Evolutionary conservation across 805 yeast species (phyloP).

Genomic region (Saturnispora galanensis): DNA sequence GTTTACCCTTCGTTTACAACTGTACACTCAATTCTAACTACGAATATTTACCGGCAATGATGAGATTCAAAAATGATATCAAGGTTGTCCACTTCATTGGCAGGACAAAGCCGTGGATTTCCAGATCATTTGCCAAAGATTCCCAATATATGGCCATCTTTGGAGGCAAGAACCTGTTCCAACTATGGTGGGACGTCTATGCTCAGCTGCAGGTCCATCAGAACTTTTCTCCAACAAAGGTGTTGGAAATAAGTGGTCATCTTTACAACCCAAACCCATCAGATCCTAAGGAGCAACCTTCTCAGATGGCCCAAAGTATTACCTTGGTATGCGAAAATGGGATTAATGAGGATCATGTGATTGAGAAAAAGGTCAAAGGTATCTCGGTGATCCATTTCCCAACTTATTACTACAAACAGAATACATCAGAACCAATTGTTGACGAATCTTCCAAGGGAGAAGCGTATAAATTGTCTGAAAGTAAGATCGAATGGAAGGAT

Average conservation of each 20-base stretch:
- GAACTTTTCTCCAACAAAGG: slow-evolving; percentile 9
- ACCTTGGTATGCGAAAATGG: not conserved
- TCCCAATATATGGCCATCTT: slow-evolving; percentile 12
- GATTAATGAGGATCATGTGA: not conserved
- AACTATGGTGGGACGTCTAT: slow-evolving; percentile 25
- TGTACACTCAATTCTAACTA: slow-evolving; percentile 47
- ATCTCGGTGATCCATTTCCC: slow-evolving; percentile 15
- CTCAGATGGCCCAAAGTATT: not conserved
- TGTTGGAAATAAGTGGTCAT: slow-evolving; percentile 17
- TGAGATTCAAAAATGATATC: slow-evolving; percentile 25
- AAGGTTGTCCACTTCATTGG: slow-evolving; percentile 65
- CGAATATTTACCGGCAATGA: slow-evolving; percentile 28
- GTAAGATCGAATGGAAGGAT: slow-evolving; percentile 13
- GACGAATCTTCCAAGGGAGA: slow-evolving; percentile 23
- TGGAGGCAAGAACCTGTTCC: slow-evolving; percentile 14
- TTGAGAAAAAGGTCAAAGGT: too few species aligned
- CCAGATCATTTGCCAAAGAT: slow-evolving; percentile 8
- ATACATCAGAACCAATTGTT: slow-evolving; percentile 6
- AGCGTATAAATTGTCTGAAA: slow-evolving; percentile 25
- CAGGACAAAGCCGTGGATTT: slow-evolving; percentile 36
- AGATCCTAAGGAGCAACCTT: not conserved
- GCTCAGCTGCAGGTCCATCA: slow-evolving; percentile 8
- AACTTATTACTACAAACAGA: slow-evolving; percentile 18
- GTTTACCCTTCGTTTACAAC: slow-evolving; percentile 73
- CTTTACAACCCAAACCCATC: slow-evolving; percentile 6